phyloP scores from a whole-genome alignment of 2,329 filamentous ascomycete species.

The Lomentospora prolificans region DNA sequence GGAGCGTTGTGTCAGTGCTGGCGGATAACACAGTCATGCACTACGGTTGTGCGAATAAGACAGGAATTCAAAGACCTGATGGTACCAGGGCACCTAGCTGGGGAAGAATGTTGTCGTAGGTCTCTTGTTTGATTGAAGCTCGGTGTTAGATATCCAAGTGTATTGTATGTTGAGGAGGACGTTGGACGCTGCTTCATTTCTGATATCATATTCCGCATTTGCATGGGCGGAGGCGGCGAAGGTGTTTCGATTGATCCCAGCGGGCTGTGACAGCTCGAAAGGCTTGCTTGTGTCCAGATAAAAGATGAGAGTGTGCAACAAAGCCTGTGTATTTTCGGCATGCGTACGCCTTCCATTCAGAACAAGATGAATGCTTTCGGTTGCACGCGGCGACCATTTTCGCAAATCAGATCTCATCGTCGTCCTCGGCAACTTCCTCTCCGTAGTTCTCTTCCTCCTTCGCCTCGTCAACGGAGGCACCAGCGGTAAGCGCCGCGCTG shows the following conservation, averaged over 20 bases:
- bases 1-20: slow-evolving; percentile 82
- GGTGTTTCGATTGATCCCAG: background rate
- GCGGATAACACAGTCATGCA: slow-evolving; percentile 76
- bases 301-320: background rate
- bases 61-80: slow-evolving; percentile 26
- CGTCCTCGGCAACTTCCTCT: slow-evolving; percentile 68
- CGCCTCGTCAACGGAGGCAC: slow-evolving; percentile 34
- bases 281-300: background rate
- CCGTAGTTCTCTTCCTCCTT: slow-evolving; percentile 73
- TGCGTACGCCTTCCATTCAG: too few relatives aligned
- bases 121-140: slow-evolving; percentile 12
- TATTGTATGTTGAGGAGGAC: slow-evolving; percentile 7
- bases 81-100: slow-evolving; percentile 23
- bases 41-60: slow-evolving; percentile 61
- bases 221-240: slow-evolving; percentile 14
- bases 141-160: slow-evolving; percentile 10
- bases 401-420: slow-evolving; percentile 17
- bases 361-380: too few relatives aligned
- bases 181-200: slow-evolving; percentile 8
- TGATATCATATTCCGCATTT: slow-evolving; percentile 14
- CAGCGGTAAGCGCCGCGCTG: slow-evolving; percentile 30
- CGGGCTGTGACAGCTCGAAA: background rate
- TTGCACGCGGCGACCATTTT: too few relatives aligned
- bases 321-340: background rate
- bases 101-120: slow-evolving; percentile 24